Evolutionary conservation across 257 asterid species (phyloP).

Genomic region (Thymus mandschuricus): DNA sequence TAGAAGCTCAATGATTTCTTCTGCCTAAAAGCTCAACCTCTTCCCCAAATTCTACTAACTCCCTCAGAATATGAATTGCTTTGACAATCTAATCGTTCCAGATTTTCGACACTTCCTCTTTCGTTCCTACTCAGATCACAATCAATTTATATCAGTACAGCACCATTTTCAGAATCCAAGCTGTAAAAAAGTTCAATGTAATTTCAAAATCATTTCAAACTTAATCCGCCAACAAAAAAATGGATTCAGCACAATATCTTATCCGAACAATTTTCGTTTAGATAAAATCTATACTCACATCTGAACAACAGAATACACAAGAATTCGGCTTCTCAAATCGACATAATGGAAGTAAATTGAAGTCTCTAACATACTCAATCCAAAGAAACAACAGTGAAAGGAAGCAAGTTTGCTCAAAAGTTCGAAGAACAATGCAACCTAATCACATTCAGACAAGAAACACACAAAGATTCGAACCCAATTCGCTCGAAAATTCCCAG

Average conservation of each 20-base stretch:
- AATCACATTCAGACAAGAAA: conserved; percentile 8
- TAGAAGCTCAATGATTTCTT: conserved; percentile 17
- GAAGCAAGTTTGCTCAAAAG: neutral
- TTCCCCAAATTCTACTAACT: conserved; percentile 32
- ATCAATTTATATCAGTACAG: neutral
- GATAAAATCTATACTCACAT: neutral
- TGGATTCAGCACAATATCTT: conserved; percentile 6
- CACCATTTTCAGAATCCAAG: conserved; percentile 43
- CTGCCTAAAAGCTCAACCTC: conserved; percentile 32
- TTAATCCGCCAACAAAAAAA: neutral
- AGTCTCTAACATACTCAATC: neutral
- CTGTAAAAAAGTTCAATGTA: conserved; percentile 43
- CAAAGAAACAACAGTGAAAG: neutral
- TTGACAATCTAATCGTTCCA: too few relatives aligned
- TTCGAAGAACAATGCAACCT: neutral
- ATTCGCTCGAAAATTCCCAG: neutral
- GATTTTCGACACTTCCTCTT: too few relatives aligned
- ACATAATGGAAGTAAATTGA: neutral
- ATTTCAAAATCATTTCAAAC: conserved; percentile 14
- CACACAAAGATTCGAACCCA: conserved; percentile 22
- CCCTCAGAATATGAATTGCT: too few relatives aligned
- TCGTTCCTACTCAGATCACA: neutral
- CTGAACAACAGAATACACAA: neutral
- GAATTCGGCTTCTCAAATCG: neutral
- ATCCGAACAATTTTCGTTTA: neutral